A percentile compares a stretch with the other conserved stretches of the same genome.
These are phyloP conservation scores for Balakata baccata DNA, from an alignment of 345 rosid species.

Conservation along the genomic window DNA sequence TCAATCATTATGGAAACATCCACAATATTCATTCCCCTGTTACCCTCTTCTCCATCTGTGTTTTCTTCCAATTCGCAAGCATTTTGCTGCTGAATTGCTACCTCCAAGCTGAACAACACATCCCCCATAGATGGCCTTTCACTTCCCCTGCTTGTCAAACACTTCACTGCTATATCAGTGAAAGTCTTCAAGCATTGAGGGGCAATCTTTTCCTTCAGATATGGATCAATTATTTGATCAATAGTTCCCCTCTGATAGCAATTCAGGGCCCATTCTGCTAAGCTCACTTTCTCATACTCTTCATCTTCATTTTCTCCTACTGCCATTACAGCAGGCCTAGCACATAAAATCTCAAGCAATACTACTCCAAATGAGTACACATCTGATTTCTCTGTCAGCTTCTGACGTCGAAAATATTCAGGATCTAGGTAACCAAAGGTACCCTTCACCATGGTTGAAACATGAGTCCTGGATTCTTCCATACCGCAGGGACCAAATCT, in stretches of 20 bases:
- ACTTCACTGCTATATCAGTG: slow-evolving; percentile 7
- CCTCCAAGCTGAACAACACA: slow-evolving; percentile 7
- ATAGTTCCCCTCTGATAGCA: slow-evolving; percentile 23
- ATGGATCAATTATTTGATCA: slow-evolving; percentile 27
- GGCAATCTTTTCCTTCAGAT: slow-evolving; percentile 21
- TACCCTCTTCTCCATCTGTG: not conserved
- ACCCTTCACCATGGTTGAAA: slow-evolving; percentile 5
- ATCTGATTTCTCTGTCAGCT: slow-evolving; percentile 18
- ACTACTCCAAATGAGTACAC: slow-evolving; percentile 38
- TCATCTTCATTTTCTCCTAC: slow-evolving; percentile 1
- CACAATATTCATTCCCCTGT: not conserved
- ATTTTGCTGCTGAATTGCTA: slow-evolving; percentile 9
- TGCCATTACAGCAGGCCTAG: slow-evolving; percentile 28
- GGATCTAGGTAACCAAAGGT: slow-evolving; percentile 6
- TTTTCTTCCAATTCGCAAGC: not conserved
- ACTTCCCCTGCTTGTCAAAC: slow-evolving; percentile 7
- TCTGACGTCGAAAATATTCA: slow-evolving; percentile 5
- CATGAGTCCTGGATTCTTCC: not conserved
- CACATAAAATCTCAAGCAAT: slow-evolving; percentile 30
- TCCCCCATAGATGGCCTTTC: slow-evolving; percentile 17
- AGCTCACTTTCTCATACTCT: slow-evolving; percentile 23
- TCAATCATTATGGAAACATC: not conserved
- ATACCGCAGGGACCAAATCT: not conserved
- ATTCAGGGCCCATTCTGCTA: slow-evolving; percentile 30
- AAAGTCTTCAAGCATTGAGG: slow-evolving; percentile 19